Base-by-base conservation (phyloP, 2,329 filamentous ascomycete species). In the Neonectria magnoliae region DNA sequence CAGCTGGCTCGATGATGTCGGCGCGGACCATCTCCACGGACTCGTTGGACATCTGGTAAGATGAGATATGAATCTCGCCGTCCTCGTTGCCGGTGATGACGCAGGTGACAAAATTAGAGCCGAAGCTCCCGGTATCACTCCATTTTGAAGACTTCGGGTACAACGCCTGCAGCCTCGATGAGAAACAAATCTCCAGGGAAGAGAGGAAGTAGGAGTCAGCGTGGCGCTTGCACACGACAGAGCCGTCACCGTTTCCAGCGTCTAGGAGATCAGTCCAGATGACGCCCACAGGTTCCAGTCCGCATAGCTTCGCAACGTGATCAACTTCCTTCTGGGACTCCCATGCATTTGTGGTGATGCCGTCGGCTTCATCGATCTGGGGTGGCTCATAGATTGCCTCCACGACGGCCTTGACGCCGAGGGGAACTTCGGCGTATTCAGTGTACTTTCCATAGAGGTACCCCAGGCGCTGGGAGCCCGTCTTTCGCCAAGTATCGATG, bases 341-440 rank as follows among this genome's bases (percentile, higher is more conserved):
- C 93, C 95, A 98, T 0, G 93, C 86, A 55, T 90, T 89, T 61
- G 97, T 82, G 0, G 94, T 94, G 51, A 98, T 88, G 1, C 96
- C 96, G 75, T 99, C 96, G 14, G 90, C 76, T 79, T 99, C 96
- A 71, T 94, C 90, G 38, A 95, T 83, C 76, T 99, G 96, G 2
- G 96, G 96, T 5, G 94, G 93, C 77, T 99, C 96, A 74, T 98
- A 99, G 69, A 99, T 97, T 44, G 94, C 95, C 81, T 99, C 94
- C 0, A 99, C 94, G 1, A 99, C 89, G 16, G 95, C 95, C 80
- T 99, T 99, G 61, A 97, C 89, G 10, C 97, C 97, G 1, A 99
- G 85, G 0, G 96, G 97, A 4, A 99, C 93, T 76, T 97, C 93
- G 3, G 90, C 87, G 76, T 99, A 99, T 78, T 97, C 93, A 67